Conservation (phyloP, 2,329 filamentous ascomycete species). For the Trichoderma semiorbis region DNA sequence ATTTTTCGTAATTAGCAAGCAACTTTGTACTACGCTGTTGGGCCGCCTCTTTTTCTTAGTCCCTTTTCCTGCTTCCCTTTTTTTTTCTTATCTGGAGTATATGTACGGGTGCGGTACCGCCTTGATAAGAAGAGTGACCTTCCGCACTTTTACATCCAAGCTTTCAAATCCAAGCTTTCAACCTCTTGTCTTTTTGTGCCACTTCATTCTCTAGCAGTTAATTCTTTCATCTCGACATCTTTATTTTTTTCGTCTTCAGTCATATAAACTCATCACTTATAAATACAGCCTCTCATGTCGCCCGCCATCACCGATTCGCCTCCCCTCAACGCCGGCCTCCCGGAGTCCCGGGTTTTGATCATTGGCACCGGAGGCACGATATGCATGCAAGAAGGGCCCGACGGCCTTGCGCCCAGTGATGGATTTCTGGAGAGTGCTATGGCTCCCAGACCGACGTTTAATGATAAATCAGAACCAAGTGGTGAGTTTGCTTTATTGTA, state of each 20-base stretch:
- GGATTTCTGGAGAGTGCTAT: slow-evolving; percentile 81
- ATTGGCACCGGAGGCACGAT: slow-evolving; percentile 90
- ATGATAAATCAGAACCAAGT: slow-evolving; percentile 52
- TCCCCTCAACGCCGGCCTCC: slow-evolving; percentile 37
- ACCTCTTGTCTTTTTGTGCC: background rate
- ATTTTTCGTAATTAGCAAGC: background rate
- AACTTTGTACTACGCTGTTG: background rate
- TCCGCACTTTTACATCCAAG: background rate
- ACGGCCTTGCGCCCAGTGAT: slow-evolving; percentile 75
- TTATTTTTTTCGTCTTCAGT: background rate
- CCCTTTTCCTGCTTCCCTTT: slow-evolving; percentile 18
- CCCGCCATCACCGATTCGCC: slow-evolving; percentile 8
- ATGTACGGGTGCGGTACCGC: background rate
- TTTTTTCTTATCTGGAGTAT: slow-evolving; percentile 10
- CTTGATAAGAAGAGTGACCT: background rate
- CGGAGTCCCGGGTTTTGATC: slow-evolving; percentile 79
- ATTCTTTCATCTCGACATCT: background rate
- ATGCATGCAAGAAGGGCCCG: slow-evolving; percentile 80
- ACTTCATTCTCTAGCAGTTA: background rate
- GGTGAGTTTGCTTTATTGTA: slow-evolving; percentile 24
- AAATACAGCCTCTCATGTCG: slow-evolving; percentile 21
- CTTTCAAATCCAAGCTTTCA: background rate
- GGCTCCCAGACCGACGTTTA: slow-evolving; percentile 78
- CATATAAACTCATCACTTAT: background rate
- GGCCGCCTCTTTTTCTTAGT: background rate